Percentiles rank a stretch among this genome's conserved stretches.
Evolutionary conservation across 257 asterid species (phyloP).

Genomic region (Capsicum pubescens): DNA sequence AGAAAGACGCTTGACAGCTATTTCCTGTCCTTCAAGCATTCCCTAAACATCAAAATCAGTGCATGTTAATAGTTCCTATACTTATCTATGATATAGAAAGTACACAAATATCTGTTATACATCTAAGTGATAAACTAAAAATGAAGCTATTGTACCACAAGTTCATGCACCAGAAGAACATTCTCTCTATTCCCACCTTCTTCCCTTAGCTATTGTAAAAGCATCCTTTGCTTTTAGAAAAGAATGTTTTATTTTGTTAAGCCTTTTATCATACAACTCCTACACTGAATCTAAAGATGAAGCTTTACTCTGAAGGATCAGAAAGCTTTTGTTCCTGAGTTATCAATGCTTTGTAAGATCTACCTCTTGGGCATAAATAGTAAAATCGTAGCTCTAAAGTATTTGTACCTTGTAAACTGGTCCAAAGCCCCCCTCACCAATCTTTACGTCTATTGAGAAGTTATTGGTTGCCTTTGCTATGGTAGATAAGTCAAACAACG

Average conservation of each 20-base stretch:
- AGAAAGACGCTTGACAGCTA: conserved; percentile 59
- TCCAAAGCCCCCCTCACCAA: conserved; percentile 72
- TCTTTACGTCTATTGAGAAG: conserved; percentile 47
- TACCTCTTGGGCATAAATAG: too few species aligned
- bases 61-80: neutral
- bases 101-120: too few species aligned
- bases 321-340: neutral
- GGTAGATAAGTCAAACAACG: conserved; percentile 42
- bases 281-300: neutral
- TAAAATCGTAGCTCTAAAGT: too few species aligned
- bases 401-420: conserved; percentile 60
- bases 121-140: too few species aligned
- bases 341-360: neutral
- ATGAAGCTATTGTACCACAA: neutral
- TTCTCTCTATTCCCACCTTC: neutral
- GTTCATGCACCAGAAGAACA: neutral
- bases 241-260: neutral
- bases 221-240: neutral
- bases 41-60: conserved; percentile 43
- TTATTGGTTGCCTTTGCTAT: conserved; percentile 45
- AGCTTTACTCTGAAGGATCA: neutral
- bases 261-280: neutral
- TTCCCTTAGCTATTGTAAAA: neutral
- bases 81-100: neutral
- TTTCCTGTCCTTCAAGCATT: conserved; percentile 45